These are phyloP conservation scores for Sarcodon sp. DNA, from an alignment of 768 basidiomycete genomes.

Conservation along the genomic window DNA sequence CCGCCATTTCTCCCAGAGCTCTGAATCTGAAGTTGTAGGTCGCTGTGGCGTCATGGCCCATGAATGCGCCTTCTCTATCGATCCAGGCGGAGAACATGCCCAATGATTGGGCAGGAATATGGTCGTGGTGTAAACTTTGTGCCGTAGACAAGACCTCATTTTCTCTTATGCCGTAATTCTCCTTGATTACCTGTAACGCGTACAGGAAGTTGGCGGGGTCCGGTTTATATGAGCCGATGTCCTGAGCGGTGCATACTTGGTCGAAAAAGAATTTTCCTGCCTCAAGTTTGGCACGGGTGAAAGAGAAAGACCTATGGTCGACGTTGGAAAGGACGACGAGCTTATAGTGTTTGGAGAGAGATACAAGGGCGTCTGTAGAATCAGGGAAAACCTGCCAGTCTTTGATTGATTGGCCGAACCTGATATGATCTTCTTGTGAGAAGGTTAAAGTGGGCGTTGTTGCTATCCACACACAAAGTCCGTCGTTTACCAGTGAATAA, in stretches of 20 bases:
- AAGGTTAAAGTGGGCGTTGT: no score
- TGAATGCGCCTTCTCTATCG: constrained; percentile 30
- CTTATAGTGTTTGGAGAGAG: constrained; percentile 49
- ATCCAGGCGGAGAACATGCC: constrained; percentile 57
- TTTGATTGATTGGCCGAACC: constrained; percentile 47
- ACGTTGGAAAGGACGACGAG: constrained; percentile 71
- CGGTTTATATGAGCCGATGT: constrained; percentile 65
- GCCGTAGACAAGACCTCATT: constrained; percentile 54
- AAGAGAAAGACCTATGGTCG: constrained; percentile 47
- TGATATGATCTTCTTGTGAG: constrained; percentile 17
- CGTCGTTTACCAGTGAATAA: not conserved
- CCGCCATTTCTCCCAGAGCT: constrained; percentile 48
- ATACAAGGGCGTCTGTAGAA: constrained; percentile 42
- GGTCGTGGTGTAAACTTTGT: constrained; percentile 55
- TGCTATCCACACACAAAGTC: no score
- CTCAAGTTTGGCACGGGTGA: constrained; percentile 42
- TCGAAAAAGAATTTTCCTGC: constrained; percentile 42
- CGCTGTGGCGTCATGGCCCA: constrained; percentile 25
- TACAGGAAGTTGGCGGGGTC: constrained; percentile 38
- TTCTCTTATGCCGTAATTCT: constrained; percentile 16
- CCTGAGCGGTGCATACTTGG: constrained; percentile 58
- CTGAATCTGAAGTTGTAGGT: constrained; percentile 27
- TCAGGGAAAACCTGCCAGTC: constrained; percentile 61
- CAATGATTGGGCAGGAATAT: constrained; percentile 44
- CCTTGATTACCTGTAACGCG: constrained; percentile 26